These are phyloP conservation scores for Ophiocordyceps camponoti-leonardi DNA, from an alignment of 2,329 filamentous ascomycete species.

Conservation along the genomic window DNA sequence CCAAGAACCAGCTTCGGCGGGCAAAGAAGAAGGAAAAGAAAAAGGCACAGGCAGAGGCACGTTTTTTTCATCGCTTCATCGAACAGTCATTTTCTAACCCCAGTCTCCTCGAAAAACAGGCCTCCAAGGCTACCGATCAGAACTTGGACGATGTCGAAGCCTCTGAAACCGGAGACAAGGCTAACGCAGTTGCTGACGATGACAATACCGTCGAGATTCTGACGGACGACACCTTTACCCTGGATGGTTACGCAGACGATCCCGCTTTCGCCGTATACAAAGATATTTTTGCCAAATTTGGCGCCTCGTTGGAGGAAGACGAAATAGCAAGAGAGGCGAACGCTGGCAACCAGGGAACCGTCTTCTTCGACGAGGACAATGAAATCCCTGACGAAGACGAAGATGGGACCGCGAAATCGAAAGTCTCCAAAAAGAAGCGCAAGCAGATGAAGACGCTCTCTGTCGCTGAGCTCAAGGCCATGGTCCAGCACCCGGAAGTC, in stretches of 20 bases:
- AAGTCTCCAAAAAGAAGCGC: conserved; percentile 84
- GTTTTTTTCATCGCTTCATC: neutral
- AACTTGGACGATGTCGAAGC: neutral
- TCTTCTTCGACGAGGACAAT: conserved; percentile 70
- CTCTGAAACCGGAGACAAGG: neutral
- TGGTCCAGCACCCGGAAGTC: conserved; percentile 80
- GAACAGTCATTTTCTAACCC: neutral
- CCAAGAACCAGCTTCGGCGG: conserved; percentile 86
- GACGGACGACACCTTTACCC: conserved; percentile 22
- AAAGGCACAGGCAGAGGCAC: conserved; percentile 40
- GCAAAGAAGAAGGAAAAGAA: conserved; percentile 92
- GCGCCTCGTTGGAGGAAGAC: conserved; percentile 44
- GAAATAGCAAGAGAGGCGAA: conserved; percentile 46
- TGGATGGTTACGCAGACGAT: conserved; percentile 51
- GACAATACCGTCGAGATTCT: conserved; percentile 3
- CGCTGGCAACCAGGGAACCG: conserved; percentile 62
- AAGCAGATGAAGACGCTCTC: conserved; percentile 87
- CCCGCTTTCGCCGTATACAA: conserved; percentile 73
- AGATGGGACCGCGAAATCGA: conserved; percentile 42
- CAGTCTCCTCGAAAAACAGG: neutral
- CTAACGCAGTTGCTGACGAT: neutral
- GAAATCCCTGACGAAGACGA: conserved; percentile 78
- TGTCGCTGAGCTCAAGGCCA: conserved; percentile 84
- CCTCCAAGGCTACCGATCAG: neutral
- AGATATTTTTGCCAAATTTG: conserved; percentile 67